Conservation (phyloP, 139 green algal species). For the Diplosphaera chodatii region DNA sequence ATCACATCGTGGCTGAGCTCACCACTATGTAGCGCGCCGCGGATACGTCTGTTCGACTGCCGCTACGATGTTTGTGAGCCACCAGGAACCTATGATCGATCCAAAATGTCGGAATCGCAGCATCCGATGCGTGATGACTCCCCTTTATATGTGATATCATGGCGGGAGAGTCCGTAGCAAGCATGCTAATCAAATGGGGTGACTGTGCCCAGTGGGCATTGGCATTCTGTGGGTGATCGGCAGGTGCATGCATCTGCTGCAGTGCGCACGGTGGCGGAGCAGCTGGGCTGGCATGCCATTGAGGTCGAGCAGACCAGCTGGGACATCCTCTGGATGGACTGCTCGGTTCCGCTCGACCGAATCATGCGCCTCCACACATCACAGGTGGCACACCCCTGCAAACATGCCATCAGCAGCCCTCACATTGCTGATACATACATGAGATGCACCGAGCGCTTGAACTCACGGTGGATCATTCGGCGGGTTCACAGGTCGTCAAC, state of each 20-base stretch:
- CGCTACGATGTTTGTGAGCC: conserved; percentile 74
- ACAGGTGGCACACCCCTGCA: conserved; percentile 28
- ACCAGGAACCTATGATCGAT: not conserved
- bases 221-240: no score
- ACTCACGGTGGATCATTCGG: no score
- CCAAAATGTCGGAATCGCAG: no score
- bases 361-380: conserved; percentile 49
- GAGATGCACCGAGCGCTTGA: no score
- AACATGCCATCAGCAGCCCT: no score
- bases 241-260: conserved; percentile 5
- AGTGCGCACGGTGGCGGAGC: conserved; percentile 53
- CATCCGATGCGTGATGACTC: no score
- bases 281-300: conserved; percentile 65
- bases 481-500: no score
- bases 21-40: not conserved
- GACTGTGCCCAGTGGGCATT: no score
- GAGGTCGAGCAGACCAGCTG: conserved; percentile 44
- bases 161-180: no score
- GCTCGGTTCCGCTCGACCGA: conserved; percentile 55
- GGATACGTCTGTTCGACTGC: conserved; percentile 59
- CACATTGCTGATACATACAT: no score
- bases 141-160: no score
- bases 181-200: no score
- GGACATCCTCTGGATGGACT: conserved; percentile 76
- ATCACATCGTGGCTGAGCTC: not conserved